Percentiles rank a stretch among this genome's conserved stretches.
Conservation (phyloP, 2,329 filamentous ascomycete genomes). For the Xylariaceae sp. region DNA sequence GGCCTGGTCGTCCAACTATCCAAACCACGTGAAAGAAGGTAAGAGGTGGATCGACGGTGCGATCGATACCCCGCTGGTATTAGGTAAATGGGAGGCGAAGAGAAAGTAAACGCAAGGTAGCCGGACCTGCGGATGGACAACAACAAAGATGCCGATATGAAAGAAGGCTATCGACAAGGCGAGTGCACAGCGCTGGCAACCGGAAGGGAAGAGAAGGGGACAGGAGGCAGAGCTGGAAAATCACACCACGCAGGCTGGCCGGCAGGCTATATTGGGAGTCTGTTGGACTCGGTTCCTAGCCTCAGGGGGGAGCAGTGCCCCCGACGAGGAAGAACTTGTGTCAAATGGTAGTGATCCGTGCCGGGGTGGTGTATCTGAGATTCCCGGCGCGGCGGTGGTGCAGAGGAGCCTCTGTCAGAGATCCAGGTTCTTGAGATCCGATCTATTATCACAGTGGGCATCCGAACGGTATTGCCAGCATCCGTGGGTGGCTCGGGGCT, state of each 20-base stretch:
- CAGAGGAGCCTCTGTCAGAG: conserved; percentile 35
- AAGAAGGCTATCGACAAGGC: conserved; percentile 46
- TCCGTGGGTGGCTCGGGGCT: conserved; percentile 11
- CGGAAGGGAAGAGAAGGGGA: conserved; percentile 24
- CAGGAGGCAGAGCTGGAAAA: conserved; percentile 20
- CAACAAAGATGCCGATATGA: conserved; percentile 36
- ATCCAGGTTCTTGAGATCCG: conserved; percentile 43
- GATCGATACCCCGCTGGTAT: too few relatives aligned
- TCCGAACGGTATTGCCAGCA: conserved; percentile 39
- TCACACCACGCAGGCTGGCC: conserved; percentile 14
- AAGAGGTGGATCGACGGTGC: too few relatives aligned
- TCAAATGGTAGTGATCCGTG: conserved; percentile 29
- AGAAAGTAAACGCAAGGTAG: conserved; percentile 35
- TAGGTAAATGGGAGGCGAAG: too few relatives aligned
- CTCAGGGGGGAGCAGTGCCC: conserved; percentile 24
- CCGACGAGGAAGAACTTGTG: conserved; percentile 33
- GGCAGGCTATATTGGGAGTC: conserved; percentile 31
- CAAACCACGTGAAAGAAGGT: conserved; percentile 13
- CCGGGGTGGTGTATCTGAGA: conserved; percentile 31
- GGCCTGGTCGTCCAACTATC: conserved; percentile 9
- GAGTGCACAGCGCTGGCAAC: conserved; percentile 41
- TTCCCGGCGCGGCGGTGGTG: conserved; percentile 30
- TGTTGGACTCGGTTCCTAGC: conserved; percentile 21
- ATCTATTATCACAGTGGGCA: conserved; percentile 47
- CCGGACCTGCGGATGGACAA: conserved; percentile 43